Percentiles rank a stretch among this genome's conserved stretches.
Evolutionary conservation across 2,329 filamentous ascomycete genomes (phyloP).

Genomic region (Clarireedia monteithiana): DNA sequence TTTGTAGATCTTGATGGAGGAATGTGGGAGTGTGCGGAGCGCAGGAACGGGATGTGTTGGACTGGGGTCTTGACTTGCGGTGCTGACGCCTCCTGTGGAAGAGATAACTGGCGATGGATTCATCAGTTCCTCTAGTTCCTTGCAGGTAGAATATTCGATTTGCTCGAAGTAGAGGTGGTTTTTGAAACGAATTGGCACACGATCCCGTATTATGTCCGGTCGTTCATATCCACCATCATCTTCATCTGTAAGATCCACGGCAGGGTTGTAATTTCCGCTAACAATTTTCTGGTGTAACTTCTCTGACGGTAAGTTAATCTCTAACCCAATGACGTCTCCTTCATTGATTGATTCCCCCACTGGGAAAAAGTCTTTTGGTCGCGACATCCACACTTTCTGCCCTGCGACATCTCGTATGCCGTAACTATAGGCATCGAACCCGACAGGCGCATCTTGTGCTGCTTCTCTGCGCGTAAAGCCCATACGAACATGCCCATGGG

Average conservation of each 20-base stretch:
- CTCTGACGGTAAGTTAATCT: constrained; percentile 84
- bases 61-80: constrained; percentile 47
- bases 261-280: constrained; percentile 78
- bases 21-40: constrained; percentile 80
- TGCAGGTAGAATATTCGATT: constrained; percentile 79
- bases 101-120: constrained; percentile 52
- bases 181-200: constrained; percentile 91
- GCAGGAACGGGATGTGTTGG: constrained; percentile 65
- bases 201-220: constrained; percentile 84
- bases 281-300: constrained; percentile 82
- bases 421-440: constrained; percentile 90
- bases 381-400: constrained; percentile 87
- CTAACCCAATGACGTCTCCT: constrained; percentile 88
- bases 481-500: constrained; percentile 61
- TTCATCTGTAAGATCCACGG: constrained; percentile 59
- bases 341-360: constrained; percentile 72
- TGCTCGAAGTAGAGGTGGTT: constrained; percentile 90
- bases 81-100: constrained; percentile 29
- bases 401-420: constrained; percentile 83
- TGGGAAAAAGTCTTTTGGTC: constrained; percentile 83
- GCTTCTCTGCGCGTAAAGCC: constrained; percentile 81
- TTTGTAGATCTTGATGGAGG: constrained; percentile 83
- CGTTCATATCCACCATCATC: constrained; percentile 44
- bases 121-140: constrained; percentile 80
- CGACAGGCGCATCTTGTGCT: constrained; percentile 73